These are phyloP conservation scores for Suillus alpinus DNA, from an alignment of 768 basidiomycete species.

Conservation along the genomic window DNA sequence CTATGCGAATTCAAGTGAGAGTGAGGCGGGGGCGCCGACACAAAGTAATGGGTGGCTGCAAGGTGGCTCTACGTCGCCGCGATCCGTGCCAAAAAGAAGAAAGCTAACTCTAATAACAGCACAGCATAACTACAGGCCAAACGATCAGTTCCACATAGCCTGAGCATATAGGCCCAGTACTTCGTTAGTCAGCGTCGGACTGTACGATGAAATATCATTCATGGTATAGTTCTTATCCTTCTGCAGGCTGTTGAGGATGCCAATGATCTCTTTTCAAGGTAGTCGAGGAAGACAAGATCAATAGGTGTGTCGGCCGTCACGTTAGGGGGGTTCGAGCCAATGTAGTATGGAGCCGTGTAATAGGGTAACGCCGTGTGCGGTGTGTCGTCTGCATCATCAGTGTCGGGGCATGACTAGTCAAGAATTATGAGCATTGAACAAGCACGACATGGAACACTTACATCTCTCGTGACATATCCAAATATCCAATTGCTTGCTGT, in stretches of 20 bases:
- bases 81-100: neutral
- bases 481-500: constrained; percentile 52
- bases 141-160: constrained; percentile 26
- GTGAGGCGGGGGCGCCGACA: no score
- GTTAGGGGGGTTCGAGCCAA: constrained; percentile 52
- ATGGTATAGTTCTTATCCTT: constrained; percentile 45
- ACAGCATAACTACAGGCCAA: neutral
- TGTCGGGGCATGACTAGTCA: constrained; percentile 60
- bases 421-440: neutral
- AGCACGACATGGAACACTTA: constrained; percentile 28
- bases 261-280: constrained; percentile 54
- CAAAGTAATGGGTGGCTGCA: no score
- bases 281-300: constrained; percentile 76
- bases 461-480: constrained; percentile 75
- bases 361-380: constrained; percentile 59
- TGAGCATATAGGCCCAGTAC: constrained; percentile 41
- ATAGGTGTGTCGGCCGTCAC: constrained; percentile 49
- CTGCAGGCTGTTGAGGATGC: constrained; percentile 58
- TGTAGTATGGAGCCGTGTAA: constrained; percentile 52
- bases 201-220: constrained; percentile 53
- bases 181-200: constrained; percentile 38
- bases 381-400: constrained; percentile 64
- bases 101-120: neutral
- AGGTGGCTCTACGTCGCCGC: no score
- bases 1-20: no score